Base-by-base conservation (phyloP, 192 early-diverging fungal genomes). In the Dispira parvispora region DNA sequence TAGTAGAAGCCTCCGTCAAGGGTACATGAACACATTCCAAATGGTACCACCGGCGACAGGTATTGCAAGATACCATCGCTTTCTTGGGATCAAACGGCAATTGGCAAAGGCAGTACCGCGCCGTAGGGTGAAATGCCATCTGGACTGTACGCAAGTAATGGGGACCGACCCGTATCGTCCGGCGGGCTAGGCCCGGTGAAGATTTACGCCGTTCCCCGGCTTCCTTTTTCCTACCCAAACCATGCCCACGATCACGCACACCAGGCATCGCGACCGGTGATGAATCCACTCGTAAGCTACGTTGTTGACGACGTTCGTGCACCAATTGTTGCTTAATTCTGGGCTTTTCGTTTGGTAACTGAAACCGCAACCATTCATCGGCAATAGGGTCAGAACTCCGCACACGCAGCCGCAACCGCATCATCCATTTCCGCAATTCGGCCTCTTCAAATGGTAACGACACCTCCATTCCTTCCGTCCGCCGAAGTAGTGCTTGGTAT, bases 1-100 rank as follows among this genome's bases (percentile, higher is more conserved):
- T 11, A 25, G 16, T 25, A 18, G 20, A 61, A 4, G 73, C 75
- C 8, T 47, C 43, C 16, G 12, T 25, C 9, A 62, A 21, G 11
- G 79, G 68, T 14, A 86, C 65, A 27, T 75, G 69, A n/a, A 79
- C 75, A 63, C 86, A 88, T 14, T 57, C 45, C 2, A 69, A 54
- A 60, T 88, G 86, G 62, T 78, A 81, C 76, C 76, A 78, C 27
- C 80, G 80, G 3, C 75, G 70, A 50, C 86, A 88, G n/a, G 63
- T 28, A 54, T 83, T 79, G 63, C 86, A 88, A 50, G 78, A 70
- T 8, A 89, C 74, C 69, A 82, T 84, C 67, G 65, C 65, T 63
- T 68, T 49, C 2, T 38, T 20, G 21, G 56, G 18, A 26, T 53
- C 62, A 50, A 27, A 50, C 27, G 69, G 46, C 20, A 72, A 65